Base-by-base conservation (phyloP, 1,284 basidiomycete genomes). In the Sporisorium sorghi region DNA sequence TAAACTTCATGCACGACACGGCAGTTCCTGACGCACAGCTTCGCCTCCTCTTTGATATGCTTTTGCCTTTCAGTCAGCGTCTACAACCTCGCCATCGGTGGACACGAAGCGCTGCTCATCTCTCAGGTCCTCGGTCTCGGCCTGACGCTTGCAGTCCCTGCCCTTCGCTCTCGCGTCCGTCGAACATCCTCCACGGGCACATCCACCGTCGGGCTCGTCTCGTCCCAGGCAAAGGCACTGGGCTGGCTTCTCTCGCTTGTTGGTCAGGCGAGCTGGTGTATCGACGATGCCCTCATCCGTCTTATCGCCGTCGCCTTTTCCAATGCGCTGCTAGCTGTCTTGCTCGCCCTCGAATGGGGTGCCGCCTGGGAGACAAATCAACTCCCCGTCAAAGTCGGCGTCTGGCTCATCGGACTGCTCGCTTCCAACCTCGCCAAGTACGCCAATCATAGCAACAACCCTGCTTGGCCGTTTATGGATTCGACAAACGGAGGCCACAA, bases 391-490 rank as follows among this genome's bases (percentile, higher is more conserved):
- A 72, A 73, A 23, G 33, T 60, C 2, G 68, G 68, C 17, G 43
- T 65, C 21, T 83, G 77, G 77, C 64, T 82, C n/a, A 49, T 79
- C 24, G 82, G 80, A 3, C 55, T 82, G 39, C 54, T 80, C 14
- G 61, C 75, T 2, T 65, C 74, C 15, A 72, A 67, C 39, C 52
- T 81, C 2, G 70, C 78, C 55, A 81, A 81, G 63, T 82, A 82
- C 44, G 71, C 64, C 40, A 82, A 82, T 39, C 79, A 82, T 68
- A 79, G 78, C 69, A 83, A 83, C 58, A 79, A 78, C 24, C 82
- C 82, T 4, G 67, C 77, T 8, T 83, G 81, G 81, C 77, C 78
- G 2, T 78, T 76, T 28, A 66, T 83, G 65, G 59, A 80, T 32
- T 60, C 63, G 19, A 73, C 65, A 17, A 83, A 83, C n/a, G 81